Evolutionary conservation across 192 early-diverging fungal species (phyloP), one percentile per base, ranked within the genome.

Genomic region (Endogone sp.): DNA sequence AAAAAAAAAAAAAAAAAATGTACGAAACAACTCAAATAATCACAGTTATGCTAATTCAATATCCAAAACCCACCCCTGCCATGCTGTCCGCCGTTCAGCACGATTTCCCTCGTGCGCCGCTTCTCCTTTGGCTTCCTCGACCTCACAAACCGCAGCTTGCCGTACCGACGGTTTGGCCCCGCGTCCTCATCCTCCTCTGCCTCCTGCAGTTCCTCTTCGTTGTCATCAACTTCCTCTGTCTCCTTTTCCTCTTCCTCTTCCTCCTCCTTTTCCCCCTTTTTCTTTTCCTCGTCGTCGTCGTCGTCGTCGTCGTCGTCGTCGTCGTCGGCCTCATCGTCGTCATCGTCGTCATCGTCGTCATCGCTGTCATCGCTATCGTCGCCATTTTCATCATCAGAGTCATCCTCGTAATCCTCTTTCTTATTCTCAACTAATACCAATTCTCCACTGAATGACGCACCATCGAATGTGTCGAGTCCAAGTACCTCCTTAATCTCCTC

Each of bases 51-150:
- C n/a, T n/a, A n/a, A n/a, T n/a, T n/a, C n/a, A n/a, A n/a, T n/a
- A n/a, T 55, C 20, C 56, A 66, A 4, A 70, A 44, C 72, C 72
- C 71, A 70, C 76, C 81, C 55, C 81, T 66, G 3, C 78, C 81
- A 56, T 82, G 81, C 65, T 82, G 81, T 26, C 75, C 81, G 8
- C 79, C 81, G 27, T 82, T 78, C 30, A 82, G 69, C 66, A 82
- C 62, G 67, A 82, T 74, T 22, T 72, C 75, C 75, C 71, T 75
- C 44, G 63, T 67, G 23, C 73, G 49, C 11, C 61, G 27, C n/a
- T 30, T 6, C 22, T 29, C 25, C 59, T 16, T 13, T 3, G 2
- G 63, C 49, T 71, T 76, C 44, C 71, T 71, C 44, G 71, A 56
- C 65, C 64, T 49, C 26, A 69, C 60, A 2, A 11, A 49, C 37